Evolutionary conservation across 1,284 basidiomycete species (phyloP).

Genomic region (Exobasidium cylindrosporum): DNA sequence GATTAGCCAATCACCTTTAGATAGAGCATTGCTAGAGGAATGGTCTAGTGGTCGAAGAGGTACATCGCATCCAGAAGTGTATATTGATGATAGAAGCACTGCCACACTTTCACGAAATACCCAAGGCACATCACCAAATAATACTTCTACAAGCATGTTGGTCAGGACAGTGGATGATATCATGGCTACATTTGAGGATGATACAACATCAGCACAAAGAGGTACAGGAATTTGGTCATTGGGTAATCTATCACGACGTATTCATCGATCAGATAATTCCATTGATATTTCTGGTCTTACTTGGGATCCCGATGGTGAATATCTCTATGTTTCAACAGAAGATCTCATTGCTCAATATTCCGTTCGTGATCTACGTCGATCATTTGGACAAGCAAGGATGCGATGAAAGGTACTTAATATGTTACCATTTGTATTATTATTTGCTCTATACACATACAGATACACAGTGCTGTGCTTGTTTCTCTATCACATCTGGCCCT

Average conservation of each 20-base stretch:
- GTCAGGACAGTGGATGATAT: conserved; percentile 1
- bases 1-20: not conserved
- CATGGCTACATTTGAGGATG: not conserved
- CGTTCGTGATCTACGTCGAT: conserved; percentile 18
- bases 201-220: conserved; percentile 2
- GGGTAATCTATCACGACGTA: not conserved
- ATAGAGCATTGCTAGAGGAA: not conserved
- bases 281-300: conserved; percentile 34
- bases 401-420: not conserved
- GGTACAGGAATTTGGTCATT: conserved; percentile 4
- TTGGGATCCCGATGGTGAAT: conserved; percentile 37
- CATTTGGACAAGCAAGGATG: conserved; percentile 3
- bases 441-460: not conserved
- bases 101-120: no score
- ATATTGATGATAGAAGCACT: not conserved
- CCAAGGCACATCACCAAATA: not conserved
- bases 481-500: not conserved
- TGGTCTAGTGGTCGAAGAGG: not conserved
- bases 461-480: not conserved
- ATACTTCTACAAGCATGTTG: not conserved
- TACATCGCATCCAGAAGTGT: not conserved
- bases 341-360: conserved; percentile 26
- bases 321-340: conserved; percentile 31
- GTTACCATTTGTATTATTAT: not conserved
- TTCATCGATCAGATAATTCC: not conserved